Evolutionary conservation across 441 rosid species (phyloP), one percentile per base, ranked within the genome.

Genomic region (Erodium texanum): DNA sequence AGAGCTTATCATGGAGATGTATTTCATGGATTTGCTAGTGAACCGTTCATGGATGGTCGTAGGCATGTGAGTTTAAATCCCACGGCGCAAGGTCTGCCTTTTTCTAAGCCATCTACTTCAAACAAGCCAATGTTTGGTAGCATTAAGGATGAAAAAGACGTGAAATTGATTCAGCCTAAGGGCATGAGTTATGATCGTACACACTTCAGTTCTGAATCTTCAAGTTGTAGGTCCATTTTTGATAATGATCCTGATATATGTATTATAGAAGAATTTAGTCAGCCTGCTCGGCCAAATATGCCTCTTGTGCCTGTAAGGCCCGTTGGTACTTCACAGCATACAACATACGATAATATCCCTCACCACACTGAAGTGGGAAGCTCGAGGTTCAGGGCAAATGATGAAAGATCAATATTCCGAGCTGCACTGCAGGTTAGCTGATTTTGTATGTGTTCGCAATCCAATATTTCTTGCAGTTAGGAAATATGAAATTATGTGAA

Each of bases 351-450:
- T 75, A 77, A 77, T 72, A 71, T 77, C 23, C 34, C 22, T 63
- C 74, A 71, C 72, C 67, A 77, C 73, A 11, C 83, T 7, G 86
- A 83, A 74, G 68, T 68, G 32, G 84, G 77, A 63, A 82, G 77
- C 67, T 11, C 78, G 68, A 81, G 74, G 82, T 71, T 66, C 38
- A 87, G 73, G 81, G 32, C 78, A 69, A 73, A 69, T 69, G 86
- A 87, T n/a, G 96, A 93, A 81, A 82, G 73, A 38, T 65, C 72
- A 69, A 81, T 89, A 67, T 81, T 77, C 71, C 90, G 43, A 74
- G 93, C 76, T 76, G 96, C 96, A 34, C 77, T 93, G 86, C 95
- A 89, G 95, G 99, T 89, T 76, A 76, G 89, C 65, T 64, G 45
- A 62, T 15, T 19, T 43, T 10, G 50, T 43, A 43, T 14, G 50